Evolutionary conservation across 805 yeast genomes (phyloP).

Genomic region (Blastobotrys americana): DNA sequence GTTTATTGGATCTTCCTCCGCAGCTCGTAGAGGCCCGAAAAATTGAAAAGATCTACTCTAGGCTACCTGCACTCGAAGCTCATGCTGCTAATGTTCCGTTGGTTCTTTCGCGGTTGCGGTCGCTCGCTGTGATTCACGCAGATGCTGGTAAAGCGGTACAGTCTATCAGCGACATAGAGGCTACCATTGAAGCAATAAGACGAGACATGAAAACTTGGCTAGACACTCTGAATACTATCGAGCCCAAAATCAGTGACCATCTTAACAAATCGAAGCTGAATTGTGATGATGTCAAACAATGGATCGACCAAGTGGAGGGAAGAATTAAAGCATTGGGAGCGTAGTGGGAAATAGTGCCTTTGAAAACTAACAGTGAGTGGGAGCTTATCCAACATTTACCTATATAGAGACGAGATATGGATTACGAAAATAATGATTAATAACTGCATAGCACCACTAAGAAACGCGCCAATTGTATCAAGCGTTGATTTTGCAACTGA

Average conservation of each 20-base stretch:
- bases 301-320: conserved; percentile 6
- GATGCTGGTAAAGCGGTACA: conserved; percentile 13
- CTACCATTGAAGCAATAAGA: conserved; percentile 7
- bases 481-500: no score
- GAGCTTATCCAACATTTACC: no score
- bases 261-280: conserved; percentile 1
- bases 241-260: conserved; percentile 5
- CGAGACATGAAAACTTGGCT: conserved; percentile 13
- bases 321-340: neutral
- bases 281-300: conserved; percentile 6
- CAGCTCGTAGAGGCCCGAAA: neutral
- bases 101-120: conserved; percentile 11
- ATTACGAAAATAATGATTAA: no score
- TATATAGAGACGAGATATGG: no score
- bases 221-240: conserved; percentile 8
- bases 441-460: no score
- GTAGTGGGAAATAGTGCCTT: no score
- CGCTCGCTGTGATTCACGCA: conserved; percentile 16
- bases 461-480: no score
- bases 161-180: conserved; percentile 9
- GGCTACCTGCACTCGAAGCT: conserved; percentile 8
- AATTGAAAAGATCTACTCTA: conserved; percentile 10
- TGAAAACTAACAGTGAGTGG: no score
- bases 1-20: neutral
- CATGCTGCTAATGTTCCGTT: conserved; percentile 10